phyloP scores from a whole-genome alignment of 176 grass and related monocot genomes.

The Aegilops sharonensis region DNA sequence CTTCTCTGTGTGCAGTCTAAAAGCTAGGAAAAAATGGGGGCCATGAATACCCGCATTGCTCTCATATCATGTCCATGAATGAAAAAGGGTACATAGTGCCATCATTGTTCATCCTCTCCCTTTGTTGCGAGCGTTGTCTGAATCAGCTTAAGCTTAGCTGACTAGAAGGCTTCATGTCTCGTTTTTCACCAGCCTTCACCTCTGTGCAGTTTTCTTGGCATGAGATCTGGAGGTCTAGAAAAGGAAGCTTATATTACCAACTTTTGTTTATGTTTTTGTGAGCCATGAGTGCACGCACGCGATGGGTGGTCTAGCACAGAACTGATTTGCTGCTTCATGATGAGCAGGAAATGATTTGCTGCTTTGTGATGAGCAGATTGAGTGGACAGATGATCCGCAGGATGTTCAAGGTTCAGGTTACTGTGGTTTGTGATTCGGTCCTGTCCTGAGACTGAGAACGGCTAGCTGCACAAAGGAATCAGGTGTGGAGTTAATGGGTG shows the following conservation, averaged over 20 bases:
- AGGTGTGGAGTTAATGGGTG: no score
- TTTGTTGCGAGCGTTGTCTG: constrained; percentile 31
- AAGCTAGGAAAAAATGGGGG: constrained; percentile 20
- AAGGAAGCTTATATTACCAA: neutral
- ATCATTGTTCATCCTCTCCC: constrained; percentile 31
- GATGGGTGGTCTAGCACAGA: neutral
- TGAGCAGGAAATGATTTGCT: constrained; percentile 20
- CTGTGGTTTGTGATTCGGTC: constrained; percentile 1
- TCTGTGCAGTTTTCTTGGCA: constrained; percentile 31
- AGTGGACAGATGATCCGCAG: constrained; percentile 30
- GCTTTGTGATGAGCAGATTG: constrained; percentile 27
- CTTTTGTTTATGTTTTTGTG: neutral
- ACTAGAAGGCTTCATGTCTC: constrained; percentile 49
- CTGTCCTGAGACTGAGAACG: no score
- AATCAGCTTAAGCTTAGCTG: constrained; percentile 38
- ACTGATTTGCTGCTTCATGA: no score
- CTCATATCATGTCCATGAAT: constrained; percentile 46
- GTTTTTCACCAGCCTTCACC: constrained; percentile 38
- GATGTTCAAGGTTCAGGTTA: neutral
- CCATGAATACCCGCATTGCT: constrained; percentile 43
- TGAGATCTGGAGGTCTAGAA: constrained; percentile 4
- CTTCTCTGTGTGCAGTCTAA: constrained; percentile 14
- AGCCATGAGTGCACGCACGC: neutral
- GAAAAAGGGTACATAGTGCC: constrained; percentile 29
- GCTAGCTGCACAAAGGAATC: no score